Percentiles rank a stretch among this genome's conserved stretches.
Evolutionary conservation across 2,329 filamentous ascomycete genomes (phyloP).

Genomic region (Colletotrichum plurivorum): DNA sequence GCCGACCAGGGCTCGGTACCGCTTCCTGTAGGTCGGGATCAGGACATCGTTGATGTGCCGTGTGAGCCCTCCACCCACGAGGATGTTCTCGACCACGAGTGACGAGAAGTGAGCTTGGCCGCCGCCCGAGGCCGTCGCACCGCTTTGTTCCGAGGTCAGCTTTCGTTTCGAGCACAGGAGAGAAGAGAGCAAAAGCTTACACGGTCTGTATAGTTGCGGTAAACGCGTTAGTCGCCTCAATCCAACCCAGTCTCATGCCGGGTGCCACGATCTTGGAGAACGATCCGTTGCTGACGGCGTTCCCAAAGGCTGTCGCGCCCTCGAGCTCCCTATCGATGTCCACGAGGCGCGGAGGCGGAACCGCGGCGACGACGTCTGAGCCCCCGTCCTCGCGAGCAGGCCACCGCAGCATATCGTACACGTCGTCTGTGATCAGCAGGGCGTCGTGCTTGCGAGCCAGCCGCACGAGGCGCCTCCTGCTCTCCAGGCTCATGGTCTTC

Average conservation of each 20-base stretch:
- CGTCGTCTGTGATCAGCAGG: slow-evolving; percentile 87
- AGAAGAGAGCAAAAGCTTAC: slow-evolving; percentile 53
- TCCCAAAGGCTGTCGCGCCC: slow-evolving; percentile 79
- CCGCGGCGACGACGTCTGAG: slow-evolving; percentile 51
- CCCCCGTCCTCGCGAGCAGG: slow-evolving; percentile 43
- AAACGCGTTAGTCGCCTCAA: slow-evolving; percentile 75
- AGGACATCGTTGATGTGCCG: slow-evolving; percentile 61
- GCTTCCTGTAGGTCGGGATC: slow-evolving; percentile 41
- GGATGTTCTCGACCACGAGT: slow-evolving; percentile 49
- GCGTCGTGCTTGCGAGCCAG: slow-evolving; percentile 85
- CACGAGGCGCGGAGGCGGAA: slow-evolving; percentile 79
- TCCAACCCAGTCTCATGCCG: slow-evolving; percentile 87
- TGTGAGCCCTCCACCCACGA: slow-evolving; percentile 60
- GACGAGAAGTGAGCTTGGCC: slow-evolving; percentile 20
- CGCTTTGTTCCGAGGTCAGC: slow-evolving; percentile 54
- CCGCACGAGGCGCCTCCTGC: slow-evolving; percentile 76
- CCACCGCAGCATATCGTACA: slow-evolving; percentile 95
- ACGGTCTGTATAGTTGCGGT: slow-evolving; percentile 65
- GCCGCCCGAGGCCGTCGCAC: slow-evolving; percentile 58
- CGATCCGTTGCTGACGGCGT: slow-evolving; percentile 88
- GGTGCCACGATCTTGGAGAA: slow-evolving; percentile 91
- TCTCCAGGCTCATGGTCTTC: slow-evolving; percentile 81
- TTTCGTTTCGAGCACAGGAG: neutral
- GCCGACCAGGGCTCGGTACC: slow-evolving; percentile 9
- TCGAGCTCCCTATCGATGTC: slow-evolving; percentile 73